Percentiles rank a stretch among this genome's conserved stretches.
Conservation (phyloP, 345 rosid species). For the Anacardium occidentale region DNA sequence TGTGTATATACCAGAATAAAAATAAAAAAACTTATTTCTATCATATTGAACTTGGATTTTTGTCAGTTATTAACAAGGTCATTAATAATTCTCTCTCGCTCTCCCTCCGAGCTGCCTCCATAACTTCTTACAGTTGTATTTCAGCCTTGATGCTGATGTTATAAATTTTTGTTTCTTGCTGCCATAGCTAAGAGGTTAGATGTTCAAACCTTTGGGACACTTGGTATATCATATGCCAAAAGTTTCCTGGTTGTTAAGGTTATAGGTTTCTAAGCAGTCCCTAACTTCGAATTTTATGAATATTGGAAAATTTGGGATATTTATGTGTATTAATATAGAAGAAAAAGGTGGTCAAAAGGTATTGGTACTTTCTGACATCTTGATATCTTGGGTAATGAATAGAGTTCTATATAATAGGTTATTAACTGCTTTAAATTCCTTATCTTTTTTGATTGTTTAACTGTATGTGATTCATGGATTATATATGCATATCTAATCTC, state of each 20-base stretch:
- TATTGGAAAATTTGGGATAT: too few relatives aligned
- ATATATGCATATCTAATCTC: not conserved
- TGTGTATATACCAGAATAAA: not conserved
- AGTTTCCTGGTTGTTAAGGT: too few relatives aligned
- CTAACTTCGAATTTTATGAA: too few relatives aligned
- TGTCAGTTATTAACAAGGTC: not conserved
- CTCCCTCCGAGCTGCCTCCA: not conserved
- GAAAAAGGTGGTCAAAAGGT: too few relatives aligned
- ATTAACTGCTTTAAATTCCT: not conserved
- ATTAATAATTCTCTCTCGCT: not conserved
- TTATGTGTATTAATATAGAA: too few relatives aligned
- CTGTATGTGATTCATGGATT: not conserved
- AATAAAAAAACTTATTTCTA: not conserved
- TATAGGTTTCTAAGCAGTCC: too few relatives aligned
- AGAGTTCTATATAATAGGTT: not conserved
- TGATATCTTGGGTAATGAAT: not conserved
- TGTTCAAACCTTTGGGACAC: too few relatives aligned
- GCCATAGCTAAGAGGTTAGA: too few relatives aligned
- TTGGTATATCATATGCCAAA: too few relatives aligned
- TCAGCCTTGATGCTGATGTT: not conserved
- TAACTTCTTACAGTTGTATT: not conserved
- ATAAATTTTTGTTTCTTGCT: not conserved
- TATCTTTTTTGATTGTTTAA: not conserved
- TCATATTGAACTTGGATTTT: not conserved
- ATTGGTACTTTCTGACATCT: not conserved